A percentile compares a stretch with the other conserved stretches of the same genome.
Evolutionary conservation across 805 yeast species (phyloP).

Genomic region (Ogataea nonfermentans): DNA sequence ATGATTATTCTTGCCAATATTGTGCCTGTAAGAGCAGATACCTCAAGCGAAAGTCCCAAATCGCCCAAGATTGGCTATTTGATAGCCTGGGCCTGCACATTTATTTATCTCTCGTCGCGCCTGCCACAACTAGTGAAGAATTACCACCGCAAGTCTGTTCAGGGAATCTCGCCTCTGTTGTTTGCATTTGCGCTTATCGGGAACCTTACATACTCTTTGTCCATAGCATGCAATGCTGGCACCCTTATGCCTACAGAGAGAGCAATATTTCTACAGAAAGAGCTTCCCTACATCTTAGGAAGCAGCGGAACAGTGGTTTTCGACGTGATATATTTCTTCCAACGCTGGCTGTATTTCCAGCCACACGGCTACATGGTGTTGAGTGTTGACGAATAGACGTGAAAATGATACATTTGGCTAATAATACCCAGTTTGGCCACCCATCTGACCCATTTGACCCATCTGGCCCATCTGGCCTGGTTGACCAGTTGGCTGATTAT

Average conservation of each 20-base stretch:
- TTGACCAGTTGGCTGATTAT: constrained; percentile 33
- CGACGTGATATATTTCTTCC: constrained; percentile 70
- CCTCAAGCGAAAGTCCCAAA: too few relatives aligned
- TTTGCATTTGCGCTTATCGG: constrained; percentile 79
- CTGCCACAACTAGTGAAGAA: constrained; percentile 83
- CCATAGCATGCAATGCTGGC: constrained; percentile 66
- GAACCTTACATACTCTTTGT: constrained; percentile 70
- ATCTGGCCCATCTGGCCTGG: constrained; percentile 21
- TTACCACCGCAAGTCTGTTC: constrained; percentile 73
- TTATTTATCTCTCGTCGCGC: constrained; percentile 72
- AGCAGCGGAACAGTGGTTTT: constrained; percentile 82
- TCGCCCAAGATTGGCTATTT: constrained; percentile 30
- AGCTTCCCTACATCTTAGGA: constrained; percentile 80
- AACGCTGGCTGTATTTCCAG: constrained; percentile 40
- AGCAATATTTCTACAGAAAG: constrained; percentile 55
- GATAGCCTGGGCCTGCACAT: constrained; percentile 79
- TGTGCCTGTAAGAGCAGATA: constrained; percentile 25
- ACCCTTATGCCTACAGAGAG: constrained; percentile 40
- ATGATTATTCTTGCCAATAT: constrained; percentile 27
- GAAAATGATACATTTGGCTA: constrained; percentile 15
- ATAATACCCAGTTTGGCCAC: constrained; percentile 21
- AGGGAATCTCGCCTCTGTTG: constrained; percentile 78
- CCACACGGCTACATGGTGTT: constrained; percentile 17
- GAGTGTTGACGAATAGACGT: constrained; percentile 10
- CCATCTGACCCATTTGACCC: constrained; percentile 19